Conservation (phyloP, 139 green algal genomes). For the Chlorella sp. region DNA sequence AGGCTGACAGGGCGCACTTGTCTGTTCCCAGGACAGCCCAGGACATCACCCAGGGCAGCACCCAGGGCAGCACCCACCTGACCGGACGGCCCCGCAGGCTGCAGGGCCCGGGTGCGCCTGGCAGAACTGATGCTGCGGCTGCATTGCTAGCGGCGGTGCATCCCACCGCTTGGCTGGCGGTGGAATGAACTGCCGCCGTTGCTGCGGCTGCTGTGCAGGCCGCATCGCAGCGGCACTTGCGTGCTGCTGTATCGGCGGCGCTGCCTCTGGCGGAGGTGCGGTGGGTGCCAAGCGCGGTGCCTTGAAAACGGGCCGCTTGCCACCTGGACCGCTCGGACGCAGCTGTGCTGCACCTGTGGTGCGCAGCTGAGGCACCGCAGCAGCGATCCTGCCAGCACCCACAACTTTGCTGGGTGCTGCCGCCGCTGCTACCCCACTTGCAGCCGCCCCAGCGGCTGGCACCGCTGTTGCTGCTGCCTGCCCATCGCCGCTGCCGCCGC, state of each 20-base stretch:
- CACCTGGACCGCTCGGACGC: not conserved
- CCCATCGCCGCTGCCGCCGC: not conserved
- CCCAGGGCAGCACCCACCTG: not conserved
- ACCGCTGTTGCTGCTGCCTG: not conserved
- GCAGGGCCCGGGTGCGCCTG: not conserved
- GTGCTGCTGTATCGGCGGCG: not conserved
- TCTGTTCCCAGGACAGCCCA: no score
- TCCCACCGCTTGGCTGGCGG: not conserved
- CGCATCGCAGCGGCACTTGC: not conserved
- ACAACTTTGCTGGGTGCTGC: not conserved
- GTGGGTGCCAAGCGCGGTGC: not conserved
- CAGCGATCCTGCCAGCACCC: not conserved
- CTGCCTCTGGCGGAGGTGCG: not conserved
- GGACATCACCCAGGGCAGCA: no score
- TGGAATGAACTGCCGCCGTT: not conserved
- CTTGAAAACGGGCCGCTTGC: constrained; percentile 1
- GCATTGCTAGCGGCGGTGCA: not conserved
- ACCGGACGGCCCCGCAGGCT: not conserved
- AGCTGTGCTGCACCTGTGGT: not conserved
- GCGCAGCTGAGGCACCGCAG: not conserved
- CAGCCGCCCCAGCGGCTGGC: not conserved
- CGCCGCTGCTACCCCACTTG: not conserved
- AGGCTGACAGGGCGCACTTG: no score
- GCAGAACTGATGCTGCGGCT: not conserved
- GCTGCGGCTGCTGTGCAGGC: not conserved